A percentile compares a stretch with the other conserved stretches of the same genome.
phyloP scores from a whole-genome alignment of 2,329 filamentous ascomycete genomes.

The Aspergillus quadrilineatus region DNA sequence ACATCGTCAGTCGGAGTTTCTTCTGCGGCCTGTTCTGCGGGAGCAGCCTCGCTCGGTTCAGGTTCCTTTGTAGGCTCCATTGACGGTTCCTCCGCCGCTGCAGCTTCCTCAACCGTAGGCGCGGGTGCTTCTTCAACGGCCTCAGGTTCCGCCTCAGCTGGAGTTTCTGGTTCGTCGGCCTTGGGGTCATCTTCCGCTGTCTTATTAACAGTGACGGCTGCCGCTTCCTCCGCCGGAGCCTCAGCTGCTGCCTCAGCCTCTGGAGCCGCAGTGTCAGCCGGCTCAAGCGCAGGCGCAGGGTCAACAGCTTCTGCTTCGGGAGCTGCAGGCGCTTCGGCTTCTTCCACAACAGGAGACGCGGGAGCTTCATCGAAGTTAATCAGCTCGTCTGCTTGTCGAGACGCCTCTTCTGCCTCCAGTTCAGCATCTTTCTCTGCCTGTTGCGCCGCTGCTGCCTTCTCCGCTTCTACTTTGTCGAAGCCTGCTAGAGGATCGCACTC shows the following conservation, averaged over 20 bases:
- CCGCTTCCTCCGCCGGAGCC: too few relatives aligned
- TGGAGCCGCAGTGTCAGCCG: background rate
- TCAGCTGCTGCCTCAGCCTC: too few relatives aligned
- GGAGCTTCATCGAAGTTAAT: slow-evolving; percentile 15
- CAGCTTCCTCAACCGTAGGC: too few relatives aligned
- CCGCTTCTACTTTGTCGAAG: slow-evolving; percentile 32
- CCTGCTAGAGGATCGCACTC: slow-evolving; percentile 32
- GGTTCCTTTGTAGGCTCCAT: background rate
- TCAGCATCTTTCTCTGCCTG: slow-evolving; percentile 34
- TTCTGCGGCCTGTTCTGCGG: slow-evolving; percentile 16
- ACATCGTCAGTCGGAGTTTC: slow-evolving; percentile 7
- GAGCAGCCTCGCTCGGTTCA: background rate
- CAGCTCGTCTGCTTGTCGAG: slow-evolving; percentile 10
- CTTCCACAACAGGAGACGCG: slow-evolving; percentile 11
- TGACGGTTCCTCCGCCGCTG: background rate
- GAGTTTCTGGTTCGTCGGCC: background rate
- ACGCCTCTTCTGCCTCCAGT: slow-evolving; percentile 25
- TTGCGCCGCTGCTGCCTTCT: slow-evolving; percentile 34
- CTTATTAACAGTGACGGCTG: background rate
- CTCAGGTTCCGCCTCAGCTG: background rate
- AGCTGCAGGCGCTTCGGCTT: background rate
- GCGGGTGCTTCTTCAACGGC: background rate
- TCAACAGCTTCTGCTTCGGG: too few relatives aligned
- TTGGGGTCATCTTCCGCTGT: background rate
- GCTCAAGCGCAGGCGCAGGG: too few relatives aligned